A percentile compares a stretch with the other conserved stretches of the same genome.
Evolutionary conservation across 1,284 basidiomycete species (phyloP).

Genomic region (Tetrapyrgos nigripes): DNA sequence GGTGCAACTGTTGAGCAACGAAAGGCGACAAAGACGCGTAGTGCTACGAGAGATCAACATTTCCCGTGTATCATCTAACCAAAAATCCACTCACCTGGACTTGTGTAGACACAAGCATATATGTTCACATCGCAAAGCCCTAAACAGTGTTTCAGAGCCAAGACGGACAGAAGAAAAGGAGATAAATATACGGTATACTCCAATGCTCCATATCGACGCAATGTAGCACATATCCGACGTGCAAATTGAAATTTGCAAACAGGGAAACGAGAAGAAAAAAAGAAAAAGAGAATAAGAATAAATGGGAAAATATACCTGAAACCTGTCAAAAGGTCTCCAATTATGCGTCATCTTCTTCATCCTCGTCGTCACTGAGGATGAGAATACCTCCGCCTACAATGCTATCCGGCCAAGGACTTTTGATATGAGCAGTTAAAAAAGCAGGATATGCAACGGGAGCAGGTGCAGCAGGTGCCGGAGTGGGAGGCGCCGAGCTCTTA

Average conservation of each 20-base stretch:
- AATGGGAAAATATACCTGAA: too few species aligned
- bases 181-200: not conserved
- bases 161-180: not conserved
- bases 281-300: not conserved
- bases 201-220: too few species aligned
- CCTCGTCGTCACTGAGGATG: constrained; percentile 59
- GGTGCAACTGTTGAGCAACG: too few species aligned
- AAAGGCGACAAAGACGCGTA: not conserved
- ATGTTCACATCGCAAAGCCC: not conserved
- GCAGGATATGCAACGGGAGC: constrained; percentile 12
- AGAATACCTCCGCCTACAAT: constrained; percentile 46
- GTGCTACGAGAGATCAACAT: not conserved
- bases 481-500: constrained; percentile 16
- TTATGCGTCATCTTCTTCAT: constrained; percentile 34
- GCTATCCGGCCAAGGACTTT: constrained; percentile 17
- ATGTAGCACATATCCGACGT: too few species aligned
- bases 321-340: not conserved
- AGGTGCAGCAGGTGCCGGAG: constrained; percentile 6
- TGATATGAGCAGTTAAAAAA: constrained; percentile 16
- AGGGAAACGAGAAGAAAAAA: not conserved
- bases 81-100: not conserved
- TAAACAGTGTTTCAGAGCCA: not conserved
- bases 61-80: not conserved
- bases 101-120: not conserved
- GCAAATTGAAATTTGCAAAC: too few species aligned